A percentile compares a stretch with the other conserved stretches of the same genome.
phyloP scores from a whole-genome alignment of 805 yeast genomes.

The Starmerella cellae region DNA sequence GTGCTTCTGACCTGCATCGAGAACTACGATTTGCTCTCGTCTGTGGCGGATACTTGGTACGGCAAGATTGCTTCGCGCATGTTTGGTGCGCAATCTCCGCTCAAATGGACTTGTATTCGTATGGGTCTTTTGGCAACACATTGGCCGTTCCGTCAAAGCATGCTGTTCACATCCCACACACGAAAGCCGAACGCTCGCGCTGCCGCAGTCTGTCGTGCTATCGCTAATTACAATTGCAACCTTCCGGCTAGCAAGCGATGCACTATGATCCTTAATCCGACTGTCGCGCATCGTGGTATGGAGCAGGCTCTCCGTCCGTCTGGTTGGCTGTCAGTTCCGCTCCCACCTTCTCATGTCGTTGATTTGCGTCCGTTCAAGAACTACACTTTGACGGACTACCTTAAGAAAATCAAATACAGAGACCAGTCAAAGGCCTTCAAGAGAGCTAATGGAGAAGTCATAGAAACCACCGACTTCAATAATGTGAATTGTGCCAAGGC shows the following conservation, averaged over 20 bases:
- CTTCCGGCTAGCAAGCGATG: constrained; percentile 26
- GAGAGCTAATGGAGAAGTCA: constrained; percentile 28
- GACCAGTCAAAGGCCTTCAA: constrained; percentile 29
- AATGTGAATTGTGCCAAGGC: constrained; percentile 26
- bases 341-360: constrained; percentile 33
- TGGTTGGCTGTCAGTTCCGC: constrained; percentile 30
- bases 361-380: constrained; percentile 31
- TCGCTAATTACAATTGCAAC: constrained; percentile 29
- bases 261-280: constrained; percentile 31
- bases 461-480: constrained; percentile 28
- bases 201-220: constrained; percentile 31
- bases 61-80: constrained; percentile 22
- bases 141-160: constrained; percentile 35
- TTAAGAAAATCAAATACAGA: constrained; percentile 33
- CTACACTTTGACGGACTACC: constrained; percentile 28
- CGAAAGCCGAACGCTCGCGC: constrained; percentile 32
- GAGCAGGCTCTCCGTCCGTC: constrained; percentile 29
- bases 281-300: constrained; percentile 27
- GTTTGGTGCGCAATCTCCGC: constrained; percentile 27
- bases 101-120: constrained; percentile 29
- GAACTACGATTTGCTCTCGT: constrained; percentile 30
- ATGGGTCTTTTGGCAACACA: constrained; percentile 34
- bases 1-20: constrained; percentile 30
- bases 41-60: constrained; percentile 22
- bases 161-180: constrained; percentile 31